Base-by-base conservation (phyloP, 2,329 filamentous ascomycete genomes). In the Cladosporium sp. region DNA sequence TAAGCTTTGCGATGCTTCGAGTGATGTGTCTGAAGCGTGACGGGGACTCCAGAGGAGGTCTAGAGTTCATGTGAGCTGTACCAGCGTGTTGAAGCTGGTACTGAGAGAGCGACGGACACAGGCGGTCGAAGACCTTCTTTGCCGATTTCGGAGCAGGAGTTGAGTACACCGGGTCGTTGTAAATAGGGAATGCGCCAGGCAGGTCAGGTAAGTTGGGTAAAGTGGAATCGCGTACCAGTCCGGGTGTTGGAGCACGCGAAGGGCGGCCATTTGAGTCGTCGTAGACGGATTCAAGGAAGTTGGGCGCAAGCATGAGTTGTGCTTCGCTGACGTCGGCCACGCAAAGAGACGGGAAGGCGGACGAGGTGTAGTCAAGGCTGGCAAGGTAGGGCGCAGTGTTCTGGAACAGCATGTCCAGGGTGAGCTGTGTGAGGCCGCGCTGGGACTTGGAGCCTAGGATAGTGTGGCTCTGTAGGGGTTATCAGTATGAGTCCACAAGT, bases 351-450 rank as follows among this genome's bases (percentile, higher is more conserved):
- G 90, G 84, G 69, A 95, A 88, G 5, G 91, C 84, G 1, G 85
- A 80, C 1, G 87, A 83, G 16, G 86, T 84, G 3, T 76, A 76
- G 58, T 80, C 77, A 13, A 78, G 77, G 58, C 91, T 87, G 69
- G 91, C 87, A 63, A 96, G 87, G 66, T 89, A 90, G 21, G 86
- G 81, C 65, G 87, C 88, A 59, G 97, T 87, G 53, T 91, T 94
- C 68, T 89, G 88, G 80, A 96, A 99, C 58, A 98, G 84, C 48
- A 96, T 86, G 74, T 98, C 94, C 63, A 99, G 88, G 0, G 92
- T 87, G 73, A 99, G 89, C 77, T 99, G 95, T 0, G 93, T 96
- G 63, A 99, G 81, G 68, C 95, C 95, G 69, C 94, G 89, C 78
- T 97, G 91, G 25, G 86, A 87, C 70, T 89, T 90, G 14, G 92